A percentile compares a stretch with the other conserved stretches of the same genome.
phyloP scores from a whole-genome alignment of 306 rosid genomes.

The Casuarina equisetifolia region DNA sequence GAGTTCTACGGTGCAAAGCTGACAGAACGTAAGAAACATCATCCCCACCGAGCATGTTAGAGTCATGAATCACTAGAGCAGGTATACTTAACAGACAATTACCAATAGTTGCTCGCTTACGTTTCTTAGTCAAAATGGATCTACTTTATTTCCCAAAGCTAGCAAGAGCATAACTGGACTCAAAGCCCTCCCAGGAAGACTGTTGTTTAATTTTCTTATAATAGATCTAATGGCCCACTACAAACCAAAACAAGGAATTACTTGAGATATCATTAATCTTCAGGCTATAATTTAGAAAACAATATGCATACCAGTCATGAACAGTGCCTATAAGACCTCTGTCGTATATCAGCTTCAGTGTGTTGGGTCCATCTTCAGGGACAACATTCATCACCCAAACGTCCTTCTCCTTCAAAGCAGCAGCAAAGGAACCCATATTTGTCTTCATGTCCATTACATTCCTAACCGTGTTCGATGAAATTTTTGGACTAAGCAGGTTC shows the following conservation, averaged over 20 bases:
- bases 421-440: conserved; percentile 84
- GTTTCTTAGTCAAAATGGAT: background rate
- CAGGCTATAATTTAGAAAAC: conserved; percentile 1
- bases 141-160: background rate
- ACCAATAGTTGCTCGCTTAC: background rate
- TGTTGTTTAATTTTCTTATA: background rate
- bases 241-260: conserved; percentile 1
- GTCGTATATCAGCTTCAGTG: conserved; percentile 83
- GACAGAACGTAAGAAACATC: conserved; percentile 1
- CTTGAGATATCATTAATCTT: background rate
- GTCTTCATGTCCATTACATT: conserved; percentile 98
- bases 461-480: conserved; percentile 62
- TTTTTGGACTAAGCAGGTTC: conserved; percentile 71
- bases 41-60: background rate
- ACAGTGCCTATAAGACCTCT: conserved; percentile 86
- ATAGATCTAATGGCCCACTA: background rate
- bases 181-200: background rate
- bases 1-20: background rate
- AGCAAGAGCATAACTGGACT: background rate
- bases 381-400: conserved; percentile 99
- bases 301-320: conserved; percentile 70
- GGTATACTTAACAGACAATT: background rate
- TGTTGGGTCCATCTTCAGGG: conserved; percentile 79
- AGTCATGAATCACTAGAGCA: conserved; percentile 11
- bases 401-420: conserved; percentile 77